A percentile compares a stretch with the other conserved stretches of the same genome.
These are phyloP conservation scores for Thielaviopsis euricoi DNA, from an alignment of 2,329 filamentous ascomycete genomes.

Conservation along the genomic window DNA sequence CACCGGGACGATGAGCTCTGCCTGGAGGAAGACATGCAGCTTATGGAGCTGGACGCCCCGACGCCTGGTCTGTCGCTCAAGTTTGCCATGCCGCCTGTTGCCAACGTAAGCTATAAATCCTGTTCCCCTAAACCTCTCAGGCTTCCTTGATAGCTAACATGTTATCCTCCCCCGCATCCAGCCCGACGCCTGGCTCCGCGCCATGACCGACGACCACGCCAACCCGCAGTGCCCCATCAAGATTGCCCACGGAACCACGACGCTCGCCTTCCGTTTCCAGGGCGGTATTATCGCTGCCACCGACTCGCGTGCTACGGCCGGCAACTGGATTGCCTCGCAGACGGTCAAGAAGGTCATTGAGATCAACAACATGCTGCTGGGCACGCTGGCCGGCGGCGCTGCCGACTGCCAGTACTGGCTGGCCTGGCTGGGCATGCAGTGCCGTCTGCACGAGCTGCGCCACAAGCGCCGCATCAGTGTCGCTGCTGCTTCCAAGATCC, in stretches of 20 bases:
- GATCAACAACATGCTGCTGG: conserved; percentile 85
- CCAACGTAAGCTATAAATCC: conserved; percentile 45
- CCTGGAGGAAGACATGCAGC: conserved; percentile 58
- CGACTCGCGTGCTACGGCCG: conserved; percentile 89
- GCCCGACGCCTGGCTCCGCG: conserved; percentile 88
- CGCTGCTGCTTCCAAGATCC: conserved; percentile 92
- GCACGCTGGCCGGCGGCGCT: conserved; percentile 96
- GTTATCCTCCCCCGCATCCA: conserved; percentile 22
- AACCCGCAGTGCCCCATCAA: conserved; percentile 98
- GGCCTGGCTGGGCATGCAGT: conserved; percentile 96
- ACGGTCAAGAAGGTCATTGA: conserved; percentile 99
- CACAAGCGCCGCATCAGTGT: conserved; percentile 98
- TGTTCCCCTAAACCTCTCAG: background rate
- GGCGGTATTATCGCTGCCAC: conserved; percentile 97
- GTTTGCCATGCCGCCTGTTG: conserved; percentile 87
- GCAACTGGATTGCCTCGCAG: conserved; percentile 98
- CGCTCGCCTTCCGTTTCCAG: conserved; percentile 93
- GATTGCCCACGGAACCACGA: conserved; percentile 97
- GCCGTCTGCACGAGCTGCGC: conserved; percentile 94
- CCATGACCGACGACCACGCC: conserved; percentile 89
- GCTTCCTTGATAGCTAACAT: too few relatives aligned
- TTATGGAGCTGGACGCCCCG: conserved; percentile 41
- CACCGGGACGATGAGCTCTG: conserved; percentile 49
- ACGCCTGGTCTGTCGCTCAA: conserved; percentile 70
- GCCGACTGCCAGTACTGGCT: conserved; percentile 99